phyloP scores from a whole-genome alignment of 2,329 filamentous ascomycete genomes.

The Pezicula radicicola region DNA sequence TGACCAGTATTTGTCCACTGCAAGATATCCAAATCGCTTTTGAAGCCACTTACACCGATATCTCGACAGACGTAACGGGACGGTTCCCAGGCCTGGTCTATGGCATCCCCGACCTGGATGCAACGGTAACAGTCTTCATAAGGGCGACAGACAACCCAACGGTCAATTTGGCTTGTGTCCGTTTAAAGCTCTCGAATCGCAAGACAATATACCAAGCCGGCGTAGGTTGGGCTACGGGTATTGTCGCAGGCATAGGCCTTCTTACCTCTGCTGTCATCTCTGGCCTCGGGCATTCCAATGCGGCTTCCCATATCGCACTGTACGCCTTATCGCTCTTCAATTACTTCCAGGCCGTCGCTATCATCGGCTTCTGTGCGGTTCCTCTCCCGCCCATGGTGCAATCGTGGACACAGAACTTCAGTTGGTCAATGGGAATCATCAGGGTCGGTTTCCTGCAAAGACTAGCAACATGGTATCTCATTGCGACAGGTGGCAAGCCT shows the following conservation, averaged over 20 bases:
- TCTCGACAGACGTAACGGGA: constrained; percentile 54
- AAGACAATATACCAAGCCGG: constrained; percentile 87
- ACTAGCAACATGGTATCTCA: constrained; percentile 94
- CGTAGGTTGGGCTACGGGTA: constrained; percentile 85
- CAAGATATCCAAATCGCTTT: constrained; percentile 77
- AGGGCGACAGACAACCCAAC: constrained; percentile 58
- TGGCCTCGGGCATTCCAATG: constrained; percentile 87
- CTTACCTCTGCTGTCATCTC: constrained; percentile 85
- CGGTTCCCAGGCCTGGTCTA: constrained; percentile 82
- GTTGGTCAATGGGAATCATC: constrained; percentile 98
- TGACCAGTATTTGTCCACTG: constrained; percentile 87
- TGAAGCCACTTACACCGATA: constrained; percentile 59
- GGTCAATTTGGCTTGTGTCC: constrained; percentile 75
- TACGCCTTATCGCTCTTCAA: constrained; percentile 89
- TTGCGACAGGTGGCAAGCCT: constrained; percentile 83
- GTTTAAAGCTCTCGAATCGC: constrained; percentile 84
- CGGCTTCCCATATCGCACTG: constrained; percentile 88
- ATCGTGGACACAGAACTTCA: constrained; percentile 95
- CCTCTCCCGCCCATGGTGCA: constrained; percentile 82
- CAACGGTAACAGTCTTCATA: constrained; percentile 77
- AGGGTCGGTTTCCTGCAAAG: constrained; percentile 78
- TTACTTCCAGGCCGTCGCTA: constrained; percentile 92
- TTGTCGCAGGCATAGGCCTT: constrained; percentile 81
- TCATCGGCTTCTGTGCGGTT: constrained; percentile 81
- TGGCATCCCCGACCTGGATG: constrained; percentile 86